Evolutionary conservation across 192 early-diverging fungal genomes (phyloP).

Genomic region (Coemansia sp.): DNA sequence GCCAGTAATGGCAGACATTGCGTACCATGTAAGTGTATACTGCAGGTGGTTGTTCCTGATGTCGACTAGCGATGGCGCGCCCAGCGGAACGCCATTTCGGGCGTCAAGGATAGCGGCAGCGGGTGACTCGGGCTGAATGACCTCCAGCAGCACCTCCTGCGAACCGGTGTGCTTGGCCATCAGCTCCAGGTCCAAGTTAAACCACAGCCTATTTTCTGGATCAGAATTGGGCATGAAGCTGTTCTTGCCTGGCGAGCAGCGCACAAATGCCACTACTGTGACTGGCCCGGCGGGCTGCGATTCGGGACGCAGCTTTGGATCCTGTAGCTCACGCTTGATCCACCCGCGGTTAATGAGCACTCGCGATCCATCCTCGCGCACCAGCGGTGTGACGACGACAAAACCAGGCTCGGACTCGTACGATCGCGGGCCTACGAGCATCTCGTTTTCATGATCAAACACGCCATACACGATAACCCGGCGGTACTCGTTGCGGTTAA

Average conservation of each 20-base stretch:
- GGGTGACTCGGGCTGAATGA: slow-evolving; percentile 62
- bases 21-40: slow-evolving; percentile 91
- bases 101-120: slow-evolving; percentile 23
- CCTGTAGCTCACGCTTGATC: slow-evolving; percentile 74
- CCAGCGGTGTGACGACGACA: slow-evolving; percentile 75
- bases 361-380: slow-evolving; percentile 68
- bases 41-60: slow-evolving; percentile 86
- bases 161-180: slow-evolving; percentile 73
- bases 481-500: slow-evolving; percentile 73
- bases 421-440: slow-evolving; percentile 81
- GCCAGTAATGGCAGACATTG: slow-evolving; percentile 66
- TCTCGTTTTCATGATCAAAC: slow-evolving; percentile 75
- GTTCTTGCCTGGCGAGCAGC: slow-evolving; percentile 59
- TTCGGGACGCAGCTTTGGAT: slow-evolving; percentile 59
- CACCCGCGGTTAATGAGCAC: slow-evolving; percentile 90
- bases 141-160: slow-evolving; percentile 77
- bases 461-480: slow-evolving; percentile 71
- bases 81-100: slow-evolving; percentile 70
- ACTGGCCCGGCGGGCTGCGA: slow-evolving; percentile 60
- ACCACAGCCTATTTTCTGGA: slow-evolving; percentile 80
- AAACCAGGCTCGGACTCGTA: slow-evolving; percentile 74
- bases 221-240: slow-evolving; percentile 64
- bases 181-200: slow-evolving; percentile 71
- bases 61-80: slow-evolving; percentile 70
- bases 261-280: slow-evolving; percentile 68